Conservation (phyloP, 306 rosid species). For the Trichosanthes cucumerina region DNA sequence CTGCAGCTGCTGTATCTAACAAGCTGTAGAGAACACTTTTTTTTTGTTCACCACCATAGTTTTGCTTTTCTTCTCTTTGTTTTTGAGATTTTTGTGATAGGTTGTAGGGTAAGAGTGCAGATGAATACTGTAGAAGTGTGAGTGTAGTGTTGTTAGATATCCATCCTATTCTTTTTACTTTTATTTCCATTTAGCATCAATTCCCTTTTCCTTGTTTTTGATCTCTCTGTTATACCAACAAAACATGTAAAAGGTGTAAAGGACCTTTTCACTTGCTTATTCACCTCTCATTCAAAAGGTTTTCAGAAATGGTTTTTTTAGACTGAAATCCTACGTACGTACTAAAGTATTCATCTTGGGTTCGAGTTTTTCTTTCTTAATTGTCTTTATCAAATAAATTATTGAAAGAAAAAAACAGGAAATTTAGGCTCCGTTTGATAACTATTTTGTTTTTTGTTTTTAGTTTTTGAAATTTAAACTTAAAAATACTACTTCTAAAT, state of each 20-base stretch:
- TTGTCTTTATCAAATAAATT: no score
- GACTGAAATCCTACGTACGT: no score
- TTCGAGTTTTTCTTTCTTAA: not conserved
- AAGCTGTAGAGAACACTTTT: conserved; percentile 16
- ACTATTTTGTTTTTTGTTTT: no score
- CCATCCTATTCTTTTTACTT: not conserved
- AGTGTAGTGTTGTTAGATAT: conserved; percentile 2
- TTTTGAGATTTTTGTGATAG: not conserved
- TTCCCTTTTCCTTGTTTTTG: not conserved
- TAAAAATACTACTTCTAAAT: no score
- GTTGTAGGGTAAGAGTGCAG: not conserved
- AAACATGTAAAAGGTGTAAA: not conserved
- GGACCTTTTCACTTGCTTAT: not conserved
- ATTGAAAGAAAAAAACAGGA: no score
- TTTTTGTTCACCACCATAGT: not conserved
- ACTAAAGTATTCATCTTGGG: not conserved
- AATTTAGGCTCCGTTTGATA: no score
- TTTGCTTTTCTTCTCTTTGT: not conserved
- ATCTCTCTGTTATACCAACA: not conserved
- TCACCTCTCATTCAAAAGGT: not conserved
- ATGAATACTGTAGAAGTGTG: conserved; percentile 6
- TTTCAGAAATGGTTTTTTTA: not conserved
- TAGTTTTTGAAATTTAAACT: no score
- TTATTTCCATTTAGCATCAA: not conserved
- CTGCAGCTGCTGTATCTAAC: conserved; percentile 35